Evolutionary conservation across 805 yeast species (phyloP).

Genomic region (Candida stauntonica): DNA sequence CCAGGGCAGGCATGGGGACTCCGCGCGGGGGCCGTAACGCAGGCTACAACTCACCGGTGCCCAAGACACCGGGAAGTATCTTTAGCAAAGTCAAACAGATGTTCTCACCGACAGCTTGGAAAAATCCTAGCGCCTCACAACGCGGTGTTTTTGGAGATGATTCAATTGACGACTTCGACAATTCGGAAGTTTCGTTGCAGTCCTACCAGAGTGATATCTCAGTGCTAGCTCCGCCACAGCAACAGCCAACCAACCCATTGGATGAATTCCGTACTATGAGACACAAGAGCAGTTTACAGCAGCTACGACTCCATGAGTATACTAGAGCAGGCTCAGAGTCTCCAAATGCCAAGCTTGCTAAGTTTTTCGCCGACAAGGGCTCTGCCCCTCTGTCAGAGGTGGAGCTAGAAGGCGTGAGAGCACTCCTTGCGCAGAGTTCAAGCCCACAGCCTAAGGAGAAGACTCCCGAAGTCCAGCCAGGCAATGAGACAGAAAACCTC

Average conservation of each 20-base stretch:
- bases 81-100: constrained; percentile 24
- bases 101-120: constrained; percentile 24
- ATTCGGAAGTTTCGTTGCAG: constrained; percentile 11
- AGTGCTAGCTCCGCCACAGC: neutral
- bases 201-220: constrained; percentile 9
- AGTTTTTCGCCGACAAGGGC: constrained; percentile 73
- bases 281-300: constrained; percentile 5
- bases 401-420: constrained; percentile 78
- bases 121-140: constrained; percentile 1
- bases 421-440: constrained; percentile 45
- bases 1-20: constrained; percentile 10
- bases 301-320: neutral
- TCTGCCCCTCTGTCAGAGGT: constrained; percentile 64
- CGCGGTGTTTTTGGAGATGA: constrained; percentile 4
- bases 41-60: neutral
- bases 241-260: constrained; percentile 12
- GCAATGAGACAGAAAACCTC: neutral
- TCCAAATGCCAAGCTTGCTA: constrained; percentile 60
- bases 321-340: constrained; percentile 19
- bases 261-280: constrained; percentile 18
- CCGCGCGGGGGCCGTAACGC: neutral
- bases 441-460: constrained; percentile 22
- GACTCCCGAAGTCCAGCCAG: neutral
- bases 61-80: constrained; percentile 10
- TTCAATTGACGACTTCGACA: constrained; percentile 8